phyloP scores from a whole-genome alignment of 2,329 filamentous ascomycete species.

The Penicillium freii region DNA sequence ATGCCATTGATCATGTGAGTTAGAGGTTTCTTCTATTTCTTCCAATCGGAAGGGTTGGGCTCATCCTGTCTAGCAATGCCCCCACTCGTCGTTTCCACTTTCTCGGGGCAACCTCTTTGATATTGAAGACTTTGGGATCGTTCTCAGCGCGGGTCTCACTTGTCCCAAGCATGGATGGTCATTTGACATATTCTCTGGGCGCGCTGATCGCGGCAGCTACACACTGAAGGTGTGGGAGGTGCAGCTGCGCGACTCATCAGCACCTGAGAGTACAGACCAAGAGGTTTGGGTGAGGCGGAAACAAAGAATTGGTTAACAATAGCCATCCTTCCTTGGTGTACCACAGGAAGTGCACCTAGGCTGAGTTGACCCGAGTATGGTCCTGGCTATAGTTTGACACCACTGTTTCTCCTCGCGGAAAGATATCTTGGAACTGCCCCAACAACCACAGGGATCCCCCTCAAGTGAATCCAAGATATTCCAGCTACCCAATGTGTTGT shows the following conservation, averaged over 20 bases:
- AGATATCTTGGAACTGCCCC: not conserved
- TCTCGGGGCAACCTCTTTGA: constrained; percentile 64
- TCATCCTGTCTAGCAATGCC: constrained; percentile 55
- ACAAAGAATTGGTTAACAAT: constrained; percentile 31
- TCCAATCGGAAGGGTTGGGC: not conserved
- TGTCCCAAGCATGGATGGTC: constrained; percentile 72
- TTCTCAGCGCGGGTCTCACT: constrained; percentile 53
- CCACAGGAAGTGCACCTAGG: too few relatives aligned
- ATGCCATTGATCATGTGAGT: constrained; percentile 66
- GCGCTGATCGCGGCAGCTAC: constrained; percentile 62
- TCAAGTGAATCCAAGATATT: not conserved
- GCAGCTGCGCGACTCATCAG: constrained; percentile 46
- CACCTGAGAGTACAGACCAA: constrained; percentile 18
- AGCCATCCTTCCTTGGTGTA: too few relatives aligned
- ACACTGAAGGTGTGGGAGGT: constrained; percentile 64
- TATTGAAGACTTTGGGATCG: constrained; percentile 67
- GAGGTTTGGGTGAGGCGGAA: constrained; percentile 39
- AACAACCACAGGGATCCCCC: not conserved
- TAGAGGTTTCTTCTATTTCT: accelerated
- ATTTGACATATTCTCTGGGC: constrained; percentile 65
- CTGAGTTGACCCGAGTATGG: not conserved
- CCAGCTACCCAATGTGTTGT: not conserved
- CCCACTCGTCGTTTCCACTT: constrained; percentile 65
- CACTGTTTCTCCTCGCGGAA: not conserved
- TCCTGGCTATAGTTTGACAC: not conserved